These are phyloP conservation scores for Botrytis cinerea DNA, from an alignment of 2,329 filamentous ascomycete genomes.

Conservation along the genomic window DNA sequence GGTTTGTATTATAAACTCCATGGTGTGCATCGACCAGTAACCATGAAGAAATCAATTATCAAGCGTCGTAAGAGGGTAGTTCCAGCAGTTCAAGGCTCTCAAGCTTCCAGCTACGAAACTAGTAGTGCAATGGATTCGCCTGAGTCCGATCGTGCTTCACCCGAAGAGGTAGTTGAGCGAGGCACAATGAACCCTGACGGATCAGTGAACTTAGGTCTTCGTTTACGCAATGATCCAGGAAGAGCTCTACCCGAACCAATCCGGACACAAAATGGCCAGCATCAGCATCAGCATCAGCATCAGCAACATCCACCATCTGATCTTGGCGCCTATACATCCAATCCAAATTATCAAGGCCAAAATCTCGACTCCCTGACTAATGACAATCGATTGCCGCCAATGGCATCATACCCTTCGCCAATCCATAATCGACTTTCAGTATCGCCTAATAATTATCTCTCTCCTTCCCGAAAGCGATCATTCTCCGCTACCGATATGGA, in stretches of 20 bases:
- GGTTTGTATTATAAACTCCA: slow-evolving; percentile 94
- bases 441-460: slow-evolving; percentile 62
- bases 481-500: slow-evolving; percentile 63
- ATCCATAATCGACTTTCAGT: slow-evolving; percentile 59
- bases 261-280: slow-evolving; percentile 33
- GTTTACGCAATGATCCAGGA: slow-evolving; percentile 47
- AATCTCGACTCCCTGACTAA: slow-evolving; percentile 50
- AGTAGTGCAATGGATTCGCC: slow-evolving; percentile 42
- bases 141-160: slow-evolving; percentile 40
- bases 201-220: slow-evolving; percentile 62
- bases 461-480: slow-evolving; percentile 64
- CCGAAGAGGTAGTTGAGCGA: slow-evolving; percentile 39
- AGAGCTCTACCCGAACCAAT: slow-evolving; percentile 39
- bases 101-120: slow-evolving; percentile 51
- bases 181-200: slow-evolving; percentile 64
- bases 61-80: slow-evolving; percentile 95
- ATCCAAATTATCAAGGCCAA: slow-evolving; percentile 33
- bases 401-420: slow-evolving; percentile 40
- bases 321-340: slow-evolving; percentile 48
- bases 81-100: slow-evolving; percentile 60
- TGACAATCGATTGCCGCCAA: slow-evolving; percentile 60
- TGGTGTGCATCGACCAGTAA: slow-evolving; percentile 85
- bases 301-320: slow-evolving; percentile 46
- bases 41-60: slow-evolving; percentile 99
- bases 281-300: slow-evolving; percentile 31